Conservation (phyloP, 2,329 filamentous ascomycete genomes). For the Calcarisporium arbuscula region DNA sequence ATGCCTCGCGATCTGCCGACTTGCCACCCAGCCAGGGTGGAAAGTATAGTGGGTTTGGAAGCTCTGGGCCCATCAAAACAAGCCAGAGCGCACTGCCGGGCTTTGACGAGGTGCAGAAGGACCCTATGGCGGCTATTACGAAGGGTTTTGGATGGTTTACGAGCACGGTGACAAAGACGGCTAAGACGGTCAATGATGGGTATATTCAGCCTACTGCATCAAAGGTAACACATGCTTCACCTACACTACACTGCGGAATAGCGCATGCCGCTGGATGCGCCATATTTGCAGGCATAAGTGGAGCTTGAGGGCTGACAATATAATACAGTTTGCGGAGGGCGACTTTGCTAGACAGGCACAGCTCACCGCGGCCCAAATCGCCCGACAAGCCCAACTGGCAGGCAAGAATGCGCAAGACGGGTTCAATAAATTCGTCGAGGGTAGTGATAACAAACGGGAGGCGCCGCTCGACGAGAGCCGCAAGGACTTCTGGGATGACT, state of each 20-base stretch:
- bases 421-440: conserved; percentile 85
- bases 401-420: conserved; percentile 70
- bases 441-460: conserved; percentile 40
- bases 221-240: too few species aligned
- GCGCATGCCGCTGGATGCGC: too few species aligned
- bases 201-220: conserved; percentile 91
- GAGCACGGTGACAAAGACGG: conserved; percentile 79
- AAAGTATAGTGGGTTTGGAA: conserved; percentile 89
- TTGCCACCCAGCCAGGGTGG: conserved; percentile 85
- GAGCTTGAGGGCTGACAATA: too few species aligned
- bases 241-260: too few species aligned
- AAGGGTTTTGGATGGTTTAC: conserved; percentile 96
- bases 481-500: conserved; percentile 89
- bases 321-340: conserved; percentile 64
- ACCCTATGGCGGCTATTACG: conserved; percentile 79
- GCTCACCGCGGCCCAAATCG: conserved; percentile 58
- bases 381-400: conserved; percentile 59
- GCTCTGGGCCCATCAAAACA: conserved; percentile 48
- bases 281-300: too few species aligned
- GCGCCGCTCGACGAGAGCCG: conserved; percentile 55
- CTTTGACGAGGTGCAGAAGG: conserved; percentile 84
- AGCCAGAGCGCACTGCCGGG: conserved; percentile 50
- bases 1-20: conserved; percentile 66
- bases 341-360: conserved; percentile 67
- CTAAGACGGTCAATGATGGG: conserved; percentile 82